Evolutionary conservation across 441 rosid genomes (phyloP), one percentile per base, ranked within the genome.

Genomic region (Mallotus japonicus): DNA sequence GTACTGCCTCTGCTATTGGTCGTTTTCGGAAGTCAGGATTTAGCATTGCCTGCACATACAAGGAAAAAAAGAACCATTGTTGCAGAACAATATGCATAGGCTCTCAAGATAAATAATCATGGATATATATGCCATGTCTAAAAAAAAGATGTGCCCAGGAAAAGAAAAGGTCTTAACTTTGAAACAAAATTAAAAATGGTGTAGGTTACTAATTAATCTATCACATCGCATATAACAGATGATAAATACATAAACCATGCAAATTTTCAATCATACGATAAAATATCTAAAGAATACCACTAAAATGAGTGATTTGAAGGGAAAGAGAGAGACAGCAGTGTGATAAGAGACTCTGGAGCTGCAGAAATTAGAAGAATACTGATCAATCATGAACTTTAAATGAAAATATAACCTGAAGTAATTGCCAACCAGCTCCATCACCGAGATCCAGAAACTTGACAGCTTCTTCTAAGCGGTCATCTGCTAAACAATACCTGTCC

Each of bases 401-500:
- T 11, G 64, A 57, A n/a, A 61, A n/a, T 74, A 34, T 63, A 72
- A 93, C 98, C 98, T 93, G 92, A 63, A 92, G 97, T 71, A 93
- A 84, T 76, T 93, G 87, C 97, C 97, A 91, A 69, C 97, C 97
- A 79, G 98, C 93, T 73, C 83, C 81, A 74, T 85, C 87, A 46
- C 88, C 92, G 50, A 88, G 78, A 86, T 93, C 98, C 72, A 93
- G 85, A 82, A 93, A 93, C 78, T 83, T 87, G 66, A 93, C 94
- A 65, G 97, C 96, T 81, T 90, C 95, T 76, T 82, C 82, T 46
- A 89, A 81, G 56, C 88, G 89, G 63, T 93, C 96, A 84, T 93
- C 98, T 0, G 93, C 98, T 77, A 89, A 76, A 83, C 98, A 93
- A 79, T 91, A 93, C 83, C 97, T 93, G 95, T 76, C 65, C 37